Evolutionary conservation across 2,329 filamentous ascomycete species (phyloP).

Genomic region (Aspergillus aculeatinus): DNA sequence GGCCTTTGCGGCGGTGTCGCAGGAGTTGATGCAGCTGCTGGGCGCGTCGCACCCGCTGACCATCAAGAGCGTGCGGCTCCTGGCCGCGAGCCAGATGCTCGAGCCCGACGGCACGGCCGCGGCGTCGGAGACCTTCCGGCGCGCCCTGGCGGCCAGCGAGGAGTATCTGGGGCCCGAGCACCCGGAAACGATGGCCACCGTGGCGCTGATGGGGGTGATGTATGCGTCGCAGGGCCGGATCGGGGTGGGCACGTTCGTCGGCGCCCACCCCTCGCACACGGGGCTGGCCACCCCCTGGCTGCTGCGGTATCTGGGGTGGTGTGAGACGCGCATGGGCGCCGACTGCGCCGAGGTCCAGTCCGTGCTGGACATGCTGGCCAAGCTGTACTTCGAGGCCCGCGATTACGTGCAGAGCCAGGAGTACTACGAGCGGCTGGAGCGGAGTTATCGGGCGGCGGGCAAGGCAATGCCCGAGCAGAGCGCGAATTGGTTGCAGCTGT

Average conservation of each 20-base stretch:
- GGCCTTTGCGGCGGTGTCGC: constrained; percentile 16
- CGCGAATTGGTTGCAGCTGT: constrained; percentile 24
- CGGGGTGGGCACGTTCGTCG: background rate
- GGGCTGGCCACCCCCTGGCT: constrained; percentile 29
- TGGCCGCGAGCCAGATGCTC: constrained; percentile 23
- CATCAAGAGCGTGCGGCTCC: constrained; percentile 26
- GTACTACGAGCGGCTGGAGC: constrained; percentile 28
- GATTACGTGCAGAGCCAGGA: constrained; percentile 27
- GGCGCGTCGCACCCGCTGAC: constrained; percentile 25
- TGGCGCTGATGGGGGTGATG: constrained; percentile 30
- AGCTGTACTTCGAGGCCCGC: constrained; percentile 21
- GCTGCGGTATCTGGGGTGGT: constrained; percentile 29
- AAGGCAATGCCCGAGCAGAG: constrained; percentile 15
- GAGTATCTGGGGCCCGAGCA: constrained; percentile 28
- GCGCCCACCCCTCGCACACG: constrained; percentile 6
- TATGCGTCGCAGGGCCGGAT: constrained; percentile 22
- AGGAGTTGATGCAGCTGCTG: constrained; percentile 23
- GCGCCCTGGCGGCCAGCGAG: constrained; percentile 29
- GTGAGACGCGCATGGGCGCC: constrained; percentile 23
- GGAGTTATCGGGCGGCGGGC: constrained; percentile 13
- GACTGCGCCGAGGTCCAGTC: constrained; percentile 24
- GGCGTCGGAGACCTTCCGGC: constrained; percentile 31
- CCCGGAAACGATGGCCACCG: constrained; percentile 27
- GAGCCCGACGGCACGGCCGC: constrained; percentile 17
- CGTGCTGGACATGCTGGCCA: constrained; percentile 25